phyloP scores from a whole-genome alignment of 2,329 filamentous ascomycete genomes.

The Fusarium guadeloupense region DNA sequence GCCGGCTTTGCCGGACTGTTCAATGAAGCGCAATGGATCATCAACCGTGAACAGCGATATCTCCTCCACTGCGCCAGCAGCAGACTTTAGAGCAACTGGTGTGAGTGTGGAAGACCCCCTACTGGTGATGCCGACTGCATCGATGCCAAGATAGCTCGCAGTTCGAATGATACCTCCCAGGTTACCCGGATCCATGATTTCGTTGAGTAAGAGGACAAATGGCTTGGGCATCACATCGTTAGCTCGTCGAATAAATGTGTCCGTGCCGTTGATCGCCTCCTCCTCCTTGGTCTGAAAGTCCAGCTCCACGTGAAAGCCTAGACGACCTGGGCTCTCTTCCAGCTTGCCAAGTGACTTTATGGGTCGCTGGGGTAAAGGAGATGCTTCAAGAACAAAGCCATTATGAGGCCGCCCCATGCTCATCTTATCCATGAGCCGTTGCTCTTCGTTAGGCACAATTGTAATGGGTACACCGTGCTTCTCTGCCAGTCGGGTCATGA shows the following conservation, averaged over 20 bases:
- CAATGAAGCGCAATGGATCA: slow-evolving; percentile 75
- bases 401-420: slow-evolving; percentile 87
- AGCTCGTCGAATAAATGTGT: slow-evolving; percentile 56
- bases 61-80: slow-evolving; percentile 85
- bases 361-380: slow-evolving; percentile 78
- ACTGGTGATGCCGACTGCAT: slow-evolving; percentile 80
- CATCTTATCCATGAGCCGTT: slow-evolving; percentile 83
- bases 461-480: slow-evolving; percentile 63
- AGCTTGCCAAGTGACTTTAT: slow-evolving; percentile 66
- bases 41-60: slow-evolving; percentile 76
- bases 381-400: slow-evolving; percentile 86
- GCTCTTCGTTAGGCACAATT: slow-evolving; percentile 67
- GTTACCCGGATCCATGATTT: slow-evolving; percentile 87
- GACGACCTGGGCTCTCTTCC: slow-evolving; percentile 53
- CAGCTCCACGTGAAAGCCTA: slow-evolving; percentile 67
- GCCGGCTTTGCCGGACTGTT: slow-evolving; percentile 71
- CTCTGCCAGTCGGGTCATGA: slow-evolving; percentile 58
- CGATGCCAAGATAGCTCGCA: slow-evolving; percentile 89
- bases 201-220: slow-evolving; percentile 77
- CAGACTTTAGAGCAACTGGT: slow-evolving; percentile 84
- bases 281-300: slow-evolving; percentile 80
- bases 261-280: slow-evolving; percentile 73
- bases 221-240: slow-evolving; percentile 61
- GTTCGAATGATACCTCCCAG: slow-evolving; percentile 89
- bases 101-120: slow-evolving; percentile 78